Evolutionary conservation across 2,329 filamentous ascomycete species (phyloP).

Genomic region (Stagonosporopsis tanaceti): DNA sequence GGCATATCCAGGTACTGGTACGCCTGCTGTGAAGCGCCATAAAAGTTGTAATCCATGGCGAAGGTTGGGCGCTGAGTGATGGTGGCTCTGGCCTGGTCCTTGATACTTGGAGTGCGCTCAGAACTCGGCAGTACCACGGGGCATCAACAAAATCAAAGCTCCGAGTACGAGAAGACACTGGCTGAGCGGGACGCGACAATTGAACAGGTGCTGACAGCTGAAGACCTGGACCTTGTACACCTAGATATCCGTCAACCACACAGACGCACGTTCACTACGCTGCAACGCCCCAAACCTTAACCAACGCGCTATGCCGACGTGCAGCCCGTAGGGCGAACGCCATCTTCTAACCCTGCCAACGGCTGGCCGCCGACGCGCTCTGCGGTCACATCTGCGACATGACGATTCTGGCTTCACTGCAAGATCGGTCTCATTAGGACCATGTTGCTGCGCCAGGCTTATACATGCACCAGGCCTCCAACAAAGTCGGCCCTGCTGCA

Average conservation of each 20-base stretch:
- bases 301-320: slow-evolving; percentile 14
- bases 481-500: background rate
- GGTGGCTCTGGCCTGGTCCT: slow-evolving; percentile 4
- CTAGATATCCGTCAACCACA: slow-evolving; percentile 20
- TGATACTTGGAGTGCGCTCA: background rate
- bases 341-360: slow-evolving; percentile 23
- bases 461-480: background rate
- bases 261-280: slow-evolving; percentile 28
- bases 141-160: background rate
- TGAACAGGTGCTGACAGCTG: slow-evolving; percentile 21
- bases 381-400: background rate
- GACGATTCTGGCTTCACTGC: background rate
- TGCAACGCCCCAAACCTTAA: slow-evolving; percentile 18
- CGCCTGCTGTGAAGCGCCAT: slow-evolving; percentile 54
- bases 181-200: background rate
- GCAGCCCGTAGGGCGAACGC: slow-evolving; percentile 23
- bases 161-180: background rate
- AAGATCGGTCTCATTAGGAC: background rate
- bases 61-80: slow-evolving; percentile 2
- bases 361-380: slow-evolving; percentile 6
- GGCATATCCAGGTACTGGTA: slow-evolving; percentile 60
- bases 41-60: slow-evolving; percentile 67
- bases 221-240: slow-evolving; percentile 27
- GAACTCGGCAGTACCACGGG: slow-evolving; percentile 16
- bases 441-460: background rate